A percentile compares a stretch with the other conserved stretches of the same genome.
Conservation (phyloP, 116 monocot genomes). For the Dioscorea cayenensis region DNA sequence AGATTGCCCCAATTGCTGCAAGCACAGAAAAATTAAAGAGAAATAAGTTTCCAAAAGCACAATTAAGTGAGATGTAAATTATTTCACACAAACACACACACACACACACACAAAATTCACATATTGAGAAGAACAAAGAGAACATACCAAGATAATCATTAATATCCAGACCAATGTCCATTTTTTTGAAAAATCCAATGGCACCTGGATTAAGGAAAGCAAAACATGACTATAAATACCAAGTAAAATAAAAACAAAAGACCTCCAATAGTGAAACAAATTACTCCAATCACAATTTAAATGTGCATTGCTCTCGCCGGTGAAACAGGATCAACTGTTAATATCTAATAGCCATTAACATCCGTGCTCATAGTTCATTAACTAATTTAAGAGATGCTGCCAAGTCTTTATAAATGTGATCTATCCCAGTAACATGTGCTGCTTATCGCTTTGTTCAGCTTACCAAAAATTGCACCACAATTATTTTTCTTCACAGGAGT, state of each 20-base stretch:
- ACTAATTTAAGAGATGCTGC: too few species aligned
- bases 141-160: constrained; percentile 7
- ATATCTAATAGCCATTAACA: too few species aligned
- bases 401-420: too few species aligned
- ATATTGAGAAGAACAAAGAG: neutral
- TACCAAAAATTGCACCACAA: too few species aligned
- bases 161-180: constrained; percentile 10
- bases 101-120: neutral
- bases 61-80: neutral
- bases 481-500: too few species aligned
- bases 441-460: too few species aligned
- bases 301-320: too few species aligned
- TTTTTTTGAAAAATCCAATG: constrained; percentile 1
- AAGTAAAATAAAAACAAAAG: constrained; percentile 1
- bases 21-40: neutral
- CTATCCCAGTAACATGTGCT: too few species aligned
- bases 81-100: neutral
- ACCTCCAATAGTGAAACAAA: neutral
- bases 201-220: constrained; percentile 1
- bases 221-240: too few species aligned
- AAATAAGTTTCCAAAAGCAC: neutral
- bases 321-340: too few species aligned
- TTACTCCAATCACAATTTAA: too few species aligned
- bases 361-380: too few species aligned
- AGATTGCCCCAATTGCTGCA: constrained; percentile 45